Percentiles rank a stretch among this genome's conserved stretches.
Conservation (phyloP, 1,284 basidiomycete genomes). For the Trichosporon sp. region DNA sequence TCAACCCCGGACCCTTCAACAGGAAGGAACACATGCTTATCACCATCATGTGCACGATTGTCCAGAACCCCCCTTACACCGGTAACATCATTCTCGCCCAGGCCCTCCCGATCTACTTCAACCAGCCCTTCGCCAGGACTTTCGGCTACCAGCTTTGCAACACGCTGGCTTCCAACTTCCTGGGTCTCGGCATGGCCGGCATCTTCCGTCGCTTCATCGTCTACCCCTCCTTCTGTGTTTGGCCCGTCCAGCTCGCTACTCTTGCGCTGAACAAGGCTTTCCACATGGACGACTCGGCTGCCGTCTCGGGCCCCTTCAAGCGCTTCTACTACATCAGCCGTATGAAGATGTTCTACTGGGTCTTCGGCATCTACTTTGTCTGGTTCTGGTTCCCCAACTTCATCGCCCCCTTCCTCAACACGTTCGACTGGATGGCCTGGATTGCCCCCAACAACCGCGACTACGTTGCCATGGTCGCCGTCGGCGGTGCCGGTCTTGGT, state of each 20-base stretch:
- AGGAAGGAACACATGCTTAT: constrained; percentile 23
- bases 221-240: constrained; percentile 13
- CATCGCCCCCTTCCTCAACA: constrained; percentile 50
- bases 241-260: constrained; percentile 7
- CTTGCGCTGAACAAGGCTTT: constrained; percentile 38
- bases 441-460: constrained; percentile 50
- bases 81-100: constrained; percentile 23
- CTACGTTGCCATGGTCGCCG: constrained; percentile 23
- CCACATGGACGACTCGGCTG: constrained; percentile 40
- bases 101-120: constrained; percentile 3
- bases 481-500: constrained; percentile 30
- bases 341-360: constrained; percentile 38
- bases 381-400: constrained; percentile 48
- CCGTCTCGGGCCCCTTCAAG: constrained; percentile 26
- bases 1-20: constrained; percentile 28
- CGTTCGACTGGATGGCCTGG: constrained; percentile 60
- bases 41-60: constrained; percentile 42
- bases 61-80: constrained; percentile 44
- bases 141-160: constrained; percentile 6
- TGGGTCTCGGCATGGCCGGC: constrained; percentile 9
- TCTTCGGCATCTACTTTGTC: constrained; percentile 37
- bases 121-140: constrained; percentile 8
- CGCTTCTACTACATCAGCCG: constrained; percentile 2
- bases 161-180: constrained; percentile 1
- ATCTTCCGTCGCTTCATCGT: constrained; percentile 11